Conservation (phyloP, 257 asterid genomes). For the Petrea volubilis region DNA sequence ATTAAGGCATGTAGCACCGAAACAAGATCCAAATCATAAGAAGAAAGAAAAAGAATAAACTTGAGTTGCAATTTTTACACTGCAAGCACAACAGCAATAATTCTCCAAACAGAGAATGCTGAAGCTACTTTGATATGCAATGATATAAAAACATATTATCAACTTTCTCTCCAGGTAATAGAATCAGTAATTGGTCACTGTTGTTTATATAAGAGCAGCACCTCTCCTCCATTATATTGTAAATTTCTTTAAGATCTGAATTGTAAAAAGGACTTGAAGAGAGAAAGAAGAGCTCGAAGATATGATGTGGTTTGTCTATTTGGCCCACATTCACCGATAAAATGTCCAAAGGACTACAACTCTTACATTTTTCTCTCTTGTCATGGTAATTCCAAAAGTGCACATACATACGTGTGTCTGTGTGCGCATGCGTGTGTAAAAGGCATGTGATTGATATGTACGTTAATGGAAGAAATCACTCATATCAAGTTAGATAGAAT, state of each 20-base stretch:
- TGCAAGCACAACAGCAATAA: background rate
- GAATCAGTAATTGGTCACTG: background rate
- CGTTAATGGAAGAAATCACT: no score
- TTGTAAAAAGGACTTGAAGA: no score
- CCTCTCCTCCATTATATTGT: background rate
- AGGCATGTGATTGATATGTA: no score
- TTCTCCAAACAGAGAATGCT: conserved; percentile 10
- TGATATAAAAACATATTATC: background rate
- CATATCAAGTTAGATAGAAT: no score
- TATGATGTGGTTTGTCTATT: no score
- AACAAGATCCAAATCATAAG: background rate
- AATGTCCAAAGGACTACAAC: no score
- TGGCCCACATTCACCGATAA: no score
- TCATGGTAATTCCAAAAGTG: no score
- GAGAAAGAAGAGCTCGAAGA: no score
- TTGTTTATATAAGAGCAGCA: background rate
- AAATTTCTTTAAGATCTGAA: background rate
- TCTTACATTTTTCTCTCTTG: no score
- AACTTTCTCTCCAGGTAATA: background rate
- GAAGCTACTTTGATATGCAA: conserved; percentile 12
- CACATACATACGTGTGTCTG: no score
- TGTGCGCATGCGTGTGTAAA: no score
- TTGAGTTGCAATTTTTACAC: background rate
- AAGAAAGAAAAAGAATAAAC: background rate
- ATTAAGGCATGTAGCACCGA: background rate